Evolutionary conservation across 768 basidiomycete genomes (phyloP).

Genomic region (Tulasnella sp.): DNA sequence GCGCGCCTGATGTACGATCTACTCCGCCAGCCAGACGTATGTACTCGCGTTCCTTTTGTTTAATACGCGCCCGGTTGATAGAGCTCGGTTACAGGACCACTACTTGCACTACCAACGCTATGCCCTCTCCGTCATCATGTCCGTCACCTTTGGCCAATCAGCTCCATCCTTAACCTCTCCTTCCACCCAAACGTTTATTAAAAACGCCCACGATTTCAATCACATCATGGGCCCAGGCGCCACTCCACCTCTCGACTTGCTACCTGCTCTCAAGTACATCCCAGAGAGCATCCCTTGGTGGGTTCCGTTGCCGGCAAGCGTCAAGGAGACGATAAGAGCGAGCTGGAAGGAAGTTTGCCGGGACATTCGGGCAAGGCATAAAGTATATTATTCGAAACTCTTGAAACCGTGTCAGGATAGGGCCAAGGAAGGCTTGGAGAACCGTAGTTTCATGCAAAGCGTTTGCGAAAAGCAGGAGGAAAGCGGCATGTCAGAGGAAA

Average conservation of each 20-base stretch:
- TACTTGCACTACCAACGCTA: constrained; percentile 5
- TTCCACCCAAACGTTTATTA: not conserved
- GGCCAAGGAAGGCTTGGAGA: not conserved
- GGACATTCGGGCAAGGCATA: not conserved
- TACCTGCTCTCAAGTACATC: constrained; percentile 6
- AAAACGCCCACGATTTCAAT: not conserved
- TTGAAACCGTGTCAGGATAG: constrained; percentile 3
- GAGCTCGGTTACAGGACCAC: not conserved
- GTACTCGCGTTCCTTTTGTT: not conserved
- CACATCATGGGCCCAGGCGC: not conserved
- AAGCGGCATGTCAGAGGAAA: not conserved
- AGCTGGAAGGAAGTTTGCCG: not conserved
- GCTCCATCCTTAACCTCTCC: not conserved
- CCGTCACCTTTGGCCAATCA: constrained; percentile 5
- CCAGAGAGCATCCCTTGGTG: not conserved
- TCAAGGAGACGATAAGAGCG: not conserved
- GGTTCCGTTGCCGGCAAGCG: not conserved
- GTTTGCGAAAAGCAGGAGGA: not conserved
- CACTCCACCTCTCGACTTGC: constrained; percentile 5
- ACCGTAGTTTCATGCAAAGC: not conserved
- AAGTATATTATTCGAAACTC: constrained; percentile 1
- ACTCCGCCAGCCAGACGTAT: constrained; percentile 21
- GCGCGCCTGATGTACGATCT: constrained; percentile 25
- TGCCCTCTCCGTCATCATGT: constrained; percentile 2
- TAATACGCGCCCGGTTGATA: not conserved